Conservation (phyloP, 139 green algal species). For the Volvox africanus region DNA sequence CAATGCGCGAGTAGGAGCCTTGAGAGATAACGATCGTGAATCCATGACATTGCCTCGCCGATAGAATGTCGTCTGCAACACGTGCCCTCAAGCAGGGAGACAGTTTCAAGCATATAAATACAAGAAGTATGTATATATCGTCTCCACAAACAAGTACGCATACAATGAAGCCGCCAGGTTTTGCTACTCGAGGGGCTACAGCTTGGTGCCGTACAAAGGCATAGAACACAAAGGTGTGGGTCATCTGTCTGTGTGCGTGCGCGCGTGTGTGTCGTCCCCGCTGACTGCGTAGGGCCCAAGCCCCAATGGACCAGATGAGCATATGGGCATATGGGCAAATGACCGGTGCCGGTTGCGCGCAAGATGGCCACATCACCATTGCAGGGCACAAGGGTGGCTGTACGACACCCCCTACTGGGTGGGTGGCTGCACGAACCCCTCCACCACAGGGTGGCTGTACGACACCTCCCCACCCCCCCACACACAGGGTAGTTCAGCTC, state of each 20-base stretch:
- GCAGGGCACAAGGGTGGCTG: too few species aligned
- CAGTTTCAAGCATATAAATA: neutral
- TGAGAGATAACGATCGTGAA: too few species aligned
- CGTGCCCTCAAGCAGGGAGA: neutral
- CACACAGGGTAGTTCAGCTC: too few species aligned
- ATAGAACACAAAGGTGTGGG: neutral
- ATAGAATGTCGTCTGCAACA: too few species aligned
- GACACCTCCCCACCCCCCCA: too few species aligned
- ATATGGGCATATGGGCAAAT: neutral
- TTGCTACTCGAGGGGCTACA: constrained; percentile 1
- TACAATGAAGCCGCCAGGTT: constrained; percentile 25
- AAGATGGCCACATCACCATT: neutral
- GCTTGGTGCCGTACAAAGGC: constrained; percentile 17
- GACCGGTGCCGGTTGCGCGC: neutral
- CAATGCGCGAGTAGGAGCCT: too few species aligned
- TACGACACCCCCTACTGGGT: too few species aligned
- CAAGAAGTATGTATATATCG: neutral
- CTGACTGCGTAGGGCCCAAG: too few species aligned
- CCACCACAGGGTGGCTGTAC: neutral
- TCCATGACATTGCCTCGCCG: too few species aligned
- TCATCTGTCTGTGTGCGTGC: neutral
- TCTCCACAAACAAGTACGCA: neutral
- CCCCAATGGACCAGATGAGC: neutral
- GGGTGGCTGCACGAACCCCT: too few species aligned
- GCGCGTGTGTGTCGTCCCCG: too few species aligned